These are phyloP conservation scores for Heliosperma pusillum DNA, from an alignment of 148 eudicot genomes.

Conservation along the genomic window DNA sequence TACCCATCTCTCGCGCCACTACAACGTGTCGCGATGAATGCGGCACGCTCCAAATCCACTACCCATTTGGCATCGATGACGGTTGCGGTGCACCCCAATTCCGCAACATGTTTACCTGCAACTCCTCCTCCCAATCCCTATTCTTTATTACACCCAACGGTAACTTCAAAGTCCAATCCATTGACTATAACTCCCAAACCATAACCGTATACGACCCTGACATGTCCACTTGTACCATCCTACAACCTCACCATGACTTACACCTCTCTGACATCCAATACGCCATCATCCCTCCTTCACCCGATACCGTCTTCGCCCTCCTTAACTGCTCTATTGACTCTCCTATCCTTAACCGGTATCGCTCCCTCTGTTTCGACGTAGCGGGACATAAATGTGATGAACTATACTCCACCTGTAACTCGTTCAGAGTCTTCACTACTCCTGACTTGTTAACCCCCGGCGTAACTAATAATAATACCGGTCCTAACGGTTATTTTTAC, in stretches of 20 bases:
- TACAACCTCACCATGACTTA: constrained; percentile 85
- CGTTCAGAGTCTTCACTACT: constrained; percentile 44
- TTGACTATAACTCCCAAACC: constrained; percentile 59
- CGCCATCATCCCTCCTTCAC: constrained; percentile 66
- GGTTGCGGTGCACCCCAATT: constrained; percentile 87
- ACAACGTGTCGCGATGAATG: constrained; percentile 60
- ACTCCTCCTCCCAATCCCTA: constrained; percentile 34
- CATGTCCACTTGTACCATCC: constrained; percentile 92
- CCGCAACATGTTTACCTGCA: constrained; percentile 74
- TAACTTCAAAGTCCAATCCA: constrained; percentile 74
- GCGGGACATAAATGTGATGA: constrained; percentile 77
- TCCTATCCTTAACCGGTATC: constrained; percentile 73
- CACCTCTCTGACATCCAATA: constrained; percentile 59
- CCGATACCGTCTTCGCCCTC: constrained; percentile 79
- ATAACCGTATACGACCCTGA: constrained; percentile 70
- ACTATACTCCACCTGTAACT: constrained; percentile 63
- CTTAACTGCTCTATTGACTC: constrained; percentile 86
- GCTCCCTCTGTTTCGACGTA: constrained; percentile 72
- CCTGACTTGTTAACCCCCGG: constrained; percentile 8
- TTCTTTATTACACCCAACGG: constrained; percentile 83
- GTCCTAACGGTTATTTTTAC: constrained; percentile 24
- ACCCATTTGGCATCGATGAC: constrained; percentile 83
- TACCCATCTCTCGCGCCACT: constrained; percentile 8
- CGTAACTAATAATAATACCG: constrained; percentile 9
- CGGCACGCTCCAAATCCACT: constrained; percentile 50